A percentile compares a stretch with the other conserved stretches of the same genome.
These are phyloP conservation scores for Fusarium tricinctum DNA, from an alignment of 2,329 filamentous ascomycete genomes.

Conservation along the genomic window DNA sequence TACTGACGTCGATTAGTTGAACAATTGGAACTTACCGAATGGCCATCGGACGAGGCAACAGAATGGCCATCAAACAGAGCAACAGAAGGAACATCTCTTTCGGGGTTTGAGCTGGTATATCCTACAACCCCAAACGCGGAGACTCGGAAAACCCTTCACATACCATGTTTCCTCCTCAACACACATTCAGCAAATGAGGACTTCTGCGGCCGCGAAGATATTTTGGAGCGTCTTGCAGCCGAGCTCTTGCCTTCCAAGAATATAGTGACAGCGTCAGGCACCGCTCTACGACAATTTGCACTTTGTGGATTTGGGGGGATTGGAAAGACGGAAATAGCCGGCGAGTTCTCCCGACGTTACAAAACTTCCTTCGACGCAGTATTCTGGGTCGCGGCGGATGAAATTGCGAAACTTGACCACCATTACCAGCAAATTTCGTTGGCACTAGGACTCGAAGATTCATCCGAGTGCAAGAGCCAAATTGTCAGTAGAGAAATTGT, in stretches of 20 bases:
- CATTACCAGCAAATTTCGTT: conserved; percentile 1
- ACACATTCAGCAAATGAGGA: not conserved
- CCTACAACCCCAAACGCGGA: conserved; percentile 1
- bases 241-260: conserved; percentile 1
- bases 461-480: not conserved
- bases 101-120: conserved; percentile 4
- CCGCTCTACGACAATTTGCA: not conserved
- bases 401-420: not conserved
- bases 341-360: not conserved
- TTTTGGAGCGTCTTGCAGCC: not conserved
- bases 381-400: not conserved
- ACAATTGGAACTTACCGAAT: conserved; percentile 2
- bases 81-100: conserved; percentile 6
- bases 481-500: conserved; percentile 1
- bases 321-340: conserved; percentile 3
- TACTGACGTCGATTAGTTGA: conserved; percentile 4
- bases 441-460: not conserved
- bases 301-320: conserved; percentile 2
- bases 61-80: conserved; percentile 5
- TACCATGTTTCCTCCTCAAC: not conserved
- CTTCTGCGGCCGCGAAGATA: conserved; percentile 1
- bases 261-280: conserved; percentile 1
- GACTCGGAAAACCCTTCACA: not conserved
- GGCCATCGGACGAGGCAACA: conserved; percentile 2
- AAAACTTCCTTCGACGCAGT: not conserved